Evolutionary conservation across 2,329 filamentous ascomycete species (phyloP).

Genomic region (Penicillium sclerotigenum): DNA sequence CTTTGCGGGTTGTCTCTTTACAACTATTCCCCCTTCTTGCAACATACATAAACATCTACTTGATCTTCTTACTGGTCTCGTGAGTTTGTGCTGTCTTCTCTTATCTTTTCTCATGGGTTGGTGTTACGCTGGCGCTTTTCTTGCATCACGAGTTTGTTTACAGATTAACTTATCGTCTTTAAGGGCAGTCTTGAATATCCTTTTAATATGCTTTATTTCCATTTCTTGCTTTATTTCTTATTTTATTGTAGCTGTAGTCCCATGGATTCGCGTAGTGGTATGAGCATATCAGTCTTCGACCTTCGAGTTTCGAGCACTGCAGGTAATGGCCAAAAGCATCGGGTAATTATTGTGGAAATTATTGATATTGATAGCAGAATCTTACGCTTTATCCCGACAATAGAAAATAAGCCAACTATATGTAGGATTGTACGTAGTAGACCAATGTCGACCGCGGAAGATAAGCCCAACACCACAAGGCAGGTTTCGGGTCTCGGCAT

Average conservation of each 20-base stretch:
- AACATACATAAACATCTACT: conserved; percentile 22
- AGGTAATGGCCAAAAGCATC: neutral
- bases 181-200: neutral
- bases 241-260: neutral
- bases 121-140: conserved; percentile 15
- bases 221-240: neutral
- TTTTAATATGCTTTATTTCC: neutral
- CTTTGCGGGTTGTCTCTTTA: conserved; percentile 13
- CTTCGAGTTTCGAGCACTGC: neutral
- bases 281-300: neutral
- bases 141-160: conserved; percentile 10
- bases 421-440: neutral
- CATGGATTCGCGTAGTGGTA: neutral
- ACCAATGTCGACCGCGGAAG: neutral
- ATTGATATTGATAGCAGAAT: neutral
- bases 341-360: no score
- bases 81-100: neutral
- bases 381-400: neutral
- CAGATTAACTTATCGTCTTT: neutral
- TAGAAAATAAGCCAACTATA: neutral
- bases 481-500: neutral
- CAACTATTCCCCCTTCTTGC: conserved; percentile 16
- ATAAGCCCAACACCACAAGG: neutral
- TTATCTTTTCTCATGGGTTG: conserved; percentile 19
- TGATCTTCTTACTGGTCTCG: conserved; percentile 3